Conservation (phyloP, 768 basidiomycete species). For the Kwoniella newhampshirensis region DNA sequence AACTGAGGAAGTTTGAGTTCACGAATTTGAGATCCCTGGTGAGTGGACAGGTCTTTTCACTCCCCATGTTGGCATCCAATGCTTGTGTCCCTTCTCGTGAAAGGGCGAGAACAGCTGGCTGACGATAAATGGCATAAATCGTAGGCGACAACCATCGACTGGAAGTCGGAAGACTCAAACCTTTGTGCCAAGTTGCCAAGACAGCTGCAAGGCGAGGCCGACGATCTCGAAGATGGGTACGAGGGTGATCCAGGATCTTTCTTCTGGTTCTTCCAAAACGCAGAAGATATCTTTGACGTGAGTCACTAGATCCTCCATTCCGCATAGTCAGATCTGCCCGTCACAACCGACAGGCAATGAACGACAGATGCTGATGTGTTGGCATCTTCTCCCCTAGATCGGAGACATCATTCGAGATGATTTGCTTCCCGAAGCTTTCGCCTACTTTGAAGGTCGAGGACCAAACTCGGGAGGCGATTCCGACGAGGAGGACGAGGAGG, state of each 20-base stretch:
- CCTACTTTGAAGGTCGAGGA: conserved; percentile 45
- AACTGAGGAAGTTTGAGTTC: conserved; percentile 32
- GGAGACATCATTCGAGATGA: conserved; percentile 37
- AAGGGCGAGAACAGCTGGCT: too few relatives aligned
- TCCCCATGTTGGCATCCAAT: too few relatives aligned
- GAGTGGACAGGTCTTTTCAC: not conserved
- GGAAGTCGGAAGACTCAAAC: conserved; percentile 48
- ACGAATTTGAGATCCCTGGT: conserved; percentile 4
- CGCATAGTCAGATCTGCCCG: not conserved
- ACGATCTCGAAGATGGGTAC: conserved; percentile 27
- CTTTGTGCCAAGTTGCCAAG: conserved; percentile 43
- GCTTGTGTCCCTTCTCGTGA: too few relatives aligned
- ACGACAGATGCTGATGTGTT: not conserved
- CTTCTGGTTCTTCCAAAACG: conserved; percentile 48
- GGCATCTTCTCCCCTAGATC: conserved; percentile 28
- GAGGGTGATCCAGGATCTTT: conserved; percentile 51
- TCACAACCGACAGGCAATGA: too few relatives aligned
- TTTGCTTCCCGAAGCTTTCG: conserved; percentile 40
- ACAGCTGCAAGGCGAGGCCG: conserved; percentile 10
- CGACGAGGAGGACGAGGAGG: conserved; percentile 37
- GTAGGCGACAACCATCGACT: conserved; percentile 36
- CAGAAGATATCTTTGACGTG: conserved; percentile 36
- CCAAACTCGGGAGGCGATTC: conserved; percentile 6
- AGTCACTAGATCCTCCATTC: conserved; percentile 9
- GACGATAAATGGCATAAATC: too few relatives aligned